Base-by-base conservation (phyloP, 495 filamentous ascomycete species). In the Trichocladium uniseriatum region DNA sequence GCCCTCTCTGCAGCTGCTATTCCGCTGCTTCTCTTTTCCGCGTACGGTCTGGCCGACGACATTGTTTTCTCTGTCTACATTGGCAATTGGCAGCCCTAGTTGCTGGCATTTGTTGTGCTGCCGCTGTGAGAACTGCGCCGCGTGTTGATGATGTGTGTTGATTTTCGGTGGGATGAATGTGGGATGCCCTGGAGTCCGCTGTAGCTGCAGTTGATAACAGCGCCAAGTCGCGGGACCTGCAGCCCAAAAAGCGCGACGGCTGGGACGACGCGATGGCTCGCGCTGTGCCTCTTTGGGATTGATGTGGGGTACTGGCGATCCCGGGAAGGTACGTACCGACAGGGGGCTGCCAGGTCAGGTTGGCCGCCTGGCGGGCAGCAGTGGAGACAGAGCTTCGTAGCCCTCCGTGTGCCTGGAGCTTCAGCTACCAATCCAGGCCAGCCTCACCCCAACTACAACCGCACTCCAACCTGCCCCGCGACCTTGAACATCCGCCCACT, bases 1-100 rank as follows among this genome's bases (percentile, higher is more conserved):
- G 24, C 24, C 24, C 24, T 27, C 4, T 27, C 24, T 8, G 24
- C 31, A 43, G 54, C 59, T 41, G 61, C 62, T 38, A 65, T 66
- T 48, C 64, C 52, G 32, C 53, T 51, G 51, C 41, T 62, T 60
- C 70, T 67, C 59, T 66, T 62, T 45, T 70, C 68, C 51, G 64
- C 60, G 49, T 67, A 64, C 35, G 62, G 56, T 57, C 55, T 60
- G 49, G 53, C 59, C 38, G 63, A 73, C 48, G 64, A 67, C 69
- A 72, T 73, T 38, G 48, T 68, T 42, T 45, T 28, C 24, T 18
- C 43, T 19, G 50, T 54, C 60, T 65, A 65, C 64, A 65, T 65
- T 53, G 44, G 59, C 45, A 10, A 34, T 16, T 39, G 20, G 18
- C 20, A 27, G 45, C 40, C 24, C 29, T 48, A 19, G 41, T 52